Base-by-base conservation (phyloP, 2,329 filamentous ascomycete genomes). In the Pestalotiopsis sp. region DNA sequence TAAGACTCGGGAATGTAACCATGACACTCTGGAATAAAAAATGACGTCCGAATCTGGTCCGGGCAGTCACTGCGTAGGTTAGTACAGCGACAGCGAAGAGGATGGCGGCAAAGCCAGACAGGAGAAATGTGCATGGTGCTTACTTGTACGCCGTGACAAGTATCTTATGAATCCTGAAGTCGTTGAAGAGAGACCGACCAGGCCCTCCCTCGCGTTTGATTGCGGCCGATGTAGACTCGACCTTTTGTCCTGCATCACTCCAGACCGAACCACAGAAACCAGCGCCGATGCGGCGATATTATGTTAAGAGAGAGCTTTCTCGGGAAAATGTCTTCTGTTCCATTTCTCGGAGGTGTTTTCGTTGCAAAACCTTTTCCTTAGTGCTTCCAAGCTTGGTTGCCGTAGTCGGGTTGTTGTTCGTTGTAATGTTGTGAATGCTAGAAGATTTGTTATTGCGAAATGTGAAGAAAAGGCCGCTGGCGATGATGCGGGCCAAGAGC, bases 191-290 rank as follows among this genome's bases (percentile, higher is more conserved):
- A 22, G 58, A 61, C 3, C 58, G 58, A 3, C 58, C 58, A 11
- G 58, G 58, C 4, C 58, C 58, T 17, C 58, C 58, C 14, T 61
- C 58, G 11, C 58, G 58, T 40, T 61, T 61, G 35, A 61, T 61
- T n/a, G 58, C 58, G 30, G 26, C 30, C 9, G 58, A 61, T 26
- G 58, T 40, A 22, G 14, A 11, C 17, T 17, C 3, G 14, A n/a
- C 22, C 4, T 39, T 9, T 26, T 61, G 58, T 11, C 20, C 58
- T 17, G 58, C n/a, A 13, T 61, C n/a, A 11, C 58, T 39, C 58
- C 58, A 61, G 22, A 61, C 58, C 3, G 58, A 61, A 1, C 58
- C 58, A 20, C 58, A 61, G 38, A 61, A 61, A 13, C 58, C 58
- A 11, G 35, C 26, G n/a, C 58, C 58, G n/a, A 61, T 39, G 10